Conservation (phyloP, 345 rosid species). For the Citrus glauca region DNA sequence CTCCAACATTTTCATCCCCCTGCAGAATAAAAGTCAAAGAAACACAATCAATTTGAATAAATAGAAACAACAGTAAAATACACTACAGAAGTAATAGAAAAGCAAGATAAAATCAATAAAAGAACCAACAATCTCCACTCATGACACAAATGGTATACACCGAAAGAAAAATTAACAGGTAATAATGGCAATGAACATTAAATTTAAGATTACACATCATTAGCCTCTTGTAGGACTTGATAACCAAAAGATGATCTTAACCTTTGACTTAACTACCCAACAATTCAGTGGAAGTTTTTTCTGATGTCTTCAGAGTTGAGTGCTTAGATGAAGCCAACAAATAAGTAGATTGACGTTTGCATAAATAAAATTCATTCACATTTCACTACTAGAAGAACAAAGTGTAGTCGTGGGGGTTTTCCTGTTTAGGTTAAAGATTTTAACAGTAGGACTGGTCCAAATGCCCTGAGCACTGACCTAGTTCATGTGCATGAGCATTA, state of each 20-base stretch:
- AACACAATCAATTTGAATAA: conserved; percentile 4
- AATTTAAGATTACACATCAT: background rate
- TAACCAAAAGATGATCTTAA: background rate
- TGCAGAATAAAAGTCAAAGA: conserved; percentile 28
- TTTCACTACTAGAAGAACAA: background rate
- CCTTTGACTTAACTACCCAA: background rate
- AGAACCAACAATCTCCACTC: background rate
- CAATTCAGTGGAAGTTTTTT: background rate
- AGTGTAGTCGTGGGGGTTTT: background rate
- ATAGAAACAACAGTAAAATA: background rate
- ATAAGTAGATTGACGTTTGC: background rate
- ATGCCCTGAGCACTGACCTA: background rate
- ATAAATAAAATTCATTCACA: background rate
- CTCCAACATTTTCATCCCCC: conserved; percentile 87
- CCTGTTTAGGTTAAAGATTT: conserved; percentile 4
- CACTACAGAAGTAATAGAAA: conserved; percentile 1
- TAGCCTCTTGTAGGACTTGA: background rate
- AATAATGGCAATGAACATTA: background rate
- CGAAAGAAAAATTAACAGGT: background rate
- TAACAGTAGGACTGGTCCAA: background rate
- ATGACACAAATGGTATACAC: background rate
- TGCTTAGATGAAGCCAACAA: background rate
- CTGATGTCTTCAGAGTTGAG: background rate
- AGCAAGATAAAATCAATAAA: background rate
- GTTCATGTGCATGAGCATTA: conserved; percentile 1